Conservation (phyloP, 2,329 filamentous ascomycete species). For the Penicillium sp. region DNA sequence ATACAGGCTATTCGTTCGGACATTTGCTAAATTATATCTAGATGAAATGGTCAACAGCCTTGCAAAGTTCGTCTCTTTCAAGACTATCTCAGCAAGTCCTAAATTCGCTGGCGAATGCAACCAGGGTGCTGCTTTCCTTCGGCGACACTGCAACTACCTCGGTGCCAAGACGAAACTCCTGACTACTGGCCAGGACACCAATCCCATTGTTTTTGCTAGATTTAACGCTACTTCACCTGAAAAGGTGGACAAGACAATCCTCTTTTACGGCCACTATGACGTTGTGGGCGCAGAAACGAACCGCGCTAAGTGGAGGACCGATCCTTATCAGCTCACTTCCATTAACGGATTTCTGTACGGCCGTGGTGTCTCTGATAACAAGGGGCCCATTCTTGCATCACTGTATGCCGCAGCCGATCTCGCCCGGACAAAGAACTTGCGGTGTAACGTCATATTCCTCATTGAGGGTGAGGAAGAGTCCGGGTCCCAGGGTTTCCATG, state of each 20-base stretch:
- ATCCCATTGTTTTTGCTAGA: conserved; percentile 88
- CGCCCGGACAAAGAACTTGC: conserved; percentile 75
- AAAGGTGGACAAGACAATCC: conserved; percentile 72
- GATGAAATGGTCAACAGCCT: conserved; percentile 67
- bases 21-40: conserved; percentile 24
- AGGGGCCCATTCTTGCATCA: conserved; percentile 90
- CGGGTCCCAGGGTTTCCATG: conserved; percentile 84
- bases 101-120: conserved; percentile 90
- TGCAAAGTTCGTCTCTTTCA: conserved; percentile 83
- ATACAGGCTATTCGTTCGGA: not conserved
- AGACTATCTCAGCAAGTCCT: conserved; percentile 81
- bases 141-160: conserved; percentile 85
- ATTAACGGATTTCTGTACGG: conserved; percentile 92
- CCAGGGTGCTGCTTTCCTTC: conserved; percentile 84
- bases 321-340: conserved; percentile 87
- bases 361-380: conserved; percentile 95
- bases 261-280: conserved; percentile 98
- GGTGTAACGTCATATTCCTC: conserved; percentile 86
- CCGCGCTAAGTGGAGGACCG: conserved; percentile 76
- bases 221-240: conserved; percentile 72
- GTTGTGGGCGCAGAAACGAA: conserved; percentile 87
- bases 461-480: conserved; percentile 98
- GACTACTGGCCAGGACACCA: conserved; percentile 73
- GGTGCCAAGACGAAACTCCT: conserved; percentile 88
- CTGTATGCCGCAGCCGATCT: conserved; percentile 91